Evolutionary conservation across 2,329 filamentous ascomycete species (phyloP), one percentile per base, ranked within the genome.

Genomic region (Pestalotiopsis sp.): DNA sequence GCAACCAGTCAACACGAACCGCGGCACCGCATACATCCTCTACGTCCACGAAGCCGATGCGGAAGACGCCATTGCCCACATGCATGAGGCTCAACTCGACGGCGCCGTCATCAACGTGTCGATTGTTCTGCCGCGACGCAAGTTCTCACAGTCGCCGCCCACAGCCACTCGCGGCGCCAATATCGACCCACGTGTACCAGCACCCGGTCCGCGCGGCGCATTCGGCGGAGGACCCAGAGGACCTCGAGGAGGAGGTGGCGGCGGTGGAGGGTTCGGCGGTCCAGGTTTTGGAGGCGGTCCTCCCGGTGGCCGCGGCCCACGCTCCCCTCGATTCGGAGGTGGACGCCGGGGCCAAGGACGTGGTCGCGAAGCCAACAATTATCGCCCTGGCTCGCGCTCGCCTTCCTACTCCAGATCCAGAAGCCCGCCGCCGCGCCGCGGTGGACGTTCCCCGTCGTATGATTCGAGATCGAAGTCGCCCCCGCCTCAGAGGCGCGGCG

Each of bases 1-100:
- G 7, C 65, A 27, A 31, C 61, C 75, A 96, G 93, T 93, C 84
- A 92, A 93, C 79, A 94, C 91, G 66, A 98, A 98, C 77, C 91
- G 95, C 68, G 95, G 96, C 61, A 97, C 68, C 13, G 68, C 68
- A 41, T 70, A 70, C 66, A 70, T 70, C 23, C 68, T 70, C 63
- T 70, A 59, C 49, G 57, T 64, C 49, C 14, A 68, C 49, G 68
- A 70, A 39, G 56, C 66, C 49, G 68, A 70, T 27, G 68, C 68
- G 36, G 68, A 70, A 81, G 86, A 90, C 14, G 96, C 96, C 36
- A 97, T 98, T 74, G 90, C 95, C 20, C 93, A 97, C 78, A 98
- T 99, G 96, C 96, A 99, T 80, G 96, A 99, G 82, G 94, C 93
- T n/a, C 93, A 97, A 77, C 83, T 97, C 36, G 95, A 98, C 79